phyloP scores from a whole-genome alignment of 2,329 filamentous ascomycete species.

The Colletotrichum sp. region DNA sequence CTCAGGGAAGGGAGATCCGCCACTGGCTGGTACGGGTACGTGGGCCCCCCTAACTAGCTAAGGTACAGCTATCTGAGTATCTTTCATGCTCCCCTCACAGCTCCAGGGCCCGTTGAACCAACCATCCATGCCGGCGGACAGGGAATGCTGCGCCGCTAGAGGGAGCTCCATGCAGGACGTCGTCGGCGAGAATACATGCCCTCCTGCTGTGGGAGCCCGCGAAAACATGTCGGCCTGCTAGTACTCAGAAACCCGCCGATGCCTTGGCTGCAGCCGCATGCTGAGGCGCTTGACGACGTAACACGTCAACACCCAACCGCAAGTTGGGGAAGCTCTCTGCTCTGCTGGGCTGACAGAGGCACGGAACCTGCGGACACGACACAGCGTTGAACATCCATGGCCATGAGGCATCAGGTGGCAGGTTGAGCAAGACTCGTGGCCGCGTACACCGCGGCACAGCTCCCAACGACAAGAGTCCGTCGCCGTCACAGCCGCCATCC shows the following conservation, averaged over 20 bases:
- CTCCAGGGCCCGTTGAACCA: background rate
- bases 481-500: background rate
- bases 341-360: background rate
- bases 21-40: constrained; percentile 1
- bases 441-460: background rate
- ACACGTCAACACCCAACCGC: background rate
- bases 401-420: background rate
- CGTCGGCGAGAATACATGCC: background rate
- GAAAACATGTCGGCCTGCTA: background rate
- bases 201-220: background rate
- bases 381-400: background rate
- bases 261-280: background rate
- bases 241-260: background rate
- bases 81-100: background rate
- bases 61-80: background rate
- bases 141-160: background rate
- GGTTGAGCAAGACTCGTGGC: background rate
- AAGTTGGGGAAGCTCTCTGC: background rate
- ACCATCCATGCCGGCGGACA: background rate
- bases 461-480: background rate
- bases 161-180: constrained; percentile 1
- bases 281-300: background rate
- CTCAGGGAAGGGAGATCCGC: background rate
- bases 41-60: background rate
- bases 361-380: background rate